Percentiles rank a stretch among this genome's conserved stretches.
These are phyloP conservation scores for Hyphopichia fennica DNA, from an alignment of 1,139 yeast species.

Conservation along the genomic window DNA sequence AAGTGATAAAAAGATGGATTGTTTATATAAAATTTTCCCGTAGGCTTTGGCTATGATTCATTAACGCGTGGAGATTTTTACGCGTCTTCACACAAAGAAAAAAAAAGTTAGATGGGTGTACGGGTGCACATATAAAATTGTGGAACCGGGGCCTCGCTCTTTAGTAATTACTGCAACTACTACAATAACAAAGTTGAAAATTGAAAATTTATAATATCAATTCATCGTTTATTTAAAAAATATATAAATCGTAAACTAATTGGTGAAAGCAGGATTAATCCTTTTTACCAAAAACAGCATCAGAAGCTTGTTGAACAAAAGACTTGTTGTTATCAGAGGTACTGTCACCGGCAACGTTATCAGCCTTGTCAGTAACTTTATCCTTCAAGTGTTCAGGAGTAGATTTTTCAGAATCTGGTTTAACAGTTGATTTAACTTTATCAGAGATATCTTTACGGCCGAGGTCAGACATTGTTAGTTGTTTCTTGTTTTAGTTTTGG, in stretches of 20 bases:
- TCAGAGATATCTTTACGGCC: slow-evolving; percentile 48
- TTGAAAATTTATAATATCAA: too few relatives aligned
- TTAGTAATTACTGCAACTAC: too few relatives aligned
- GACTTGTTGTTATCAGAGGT: slow-evolving; percentile 37
- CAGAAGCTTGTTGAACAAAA: slow-evolving; percentile 43
- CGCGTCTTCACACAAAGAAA: too few relatives aligned
- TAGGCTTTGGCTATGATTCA: too few relatives aligned
- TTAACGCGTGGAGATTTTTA: too few relatives aligned
- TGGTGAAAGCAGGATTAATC: not conserved
- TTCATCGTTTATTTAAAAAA: not conserved
- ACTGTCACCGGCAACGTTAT: slow-evolving; percentile 36
- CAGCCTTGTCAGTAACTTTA: slow-evolving; percentile 33
- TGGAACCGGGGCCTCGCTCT: too few relatives aligned
- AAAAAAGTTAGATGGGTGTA: too few relatives aligned
- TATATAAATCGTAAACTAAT: too few relatives aligned
- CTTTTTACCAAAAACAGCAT: slow-evolving; percentile 34
- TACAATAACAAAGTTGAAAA: too few relatives aligned
- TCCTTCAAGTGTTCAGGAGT: slow-evolving; percentile 39
- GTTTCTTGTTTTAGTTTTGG: not conserved
- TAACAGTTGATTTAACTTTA: slow-evolving; percentile 36
- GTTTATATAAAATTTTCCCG: too few relatives aligned
- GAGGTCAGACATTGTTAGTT: slow-evolving; percentile 37
- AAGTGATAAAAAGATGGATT: too few relatives aligned
- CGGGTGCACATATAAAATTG: too few relatives aligned
- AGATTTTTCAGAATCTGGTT: slow-evolving; percentile 45